Base-by-base conservation (phyloP, 1,284 basidiomycete species). In the Inonotus hispidus region DNA sequence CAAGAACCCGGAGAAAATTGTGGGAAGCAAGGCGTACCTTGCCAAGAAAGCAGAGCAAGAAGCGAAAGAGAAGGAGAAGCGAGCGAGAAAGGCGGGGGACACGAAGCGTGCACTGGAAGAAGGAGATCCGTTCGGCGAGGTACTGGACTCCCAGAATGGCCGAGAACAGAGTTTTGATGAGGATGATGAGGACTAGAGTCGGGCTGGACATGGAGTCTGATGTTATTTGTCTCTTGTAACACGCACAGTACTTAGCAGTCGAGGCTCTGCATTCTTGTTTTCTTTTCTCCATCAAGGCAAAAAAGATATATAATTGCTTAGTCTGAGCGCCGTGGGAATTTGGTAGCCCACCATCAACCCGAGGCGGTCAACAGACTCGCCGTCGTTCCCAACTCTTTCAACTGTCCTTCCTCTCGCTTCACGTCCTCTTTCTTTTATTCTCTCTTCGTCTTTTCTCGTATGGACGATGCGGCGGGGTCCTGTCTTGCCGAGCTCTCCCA, bases 1-100 rank as follows among this genome's bases (percentile, higher is more conserved):
- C 76, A 91, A 93, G 70, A 97, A 98, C 69, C 95, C 95, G 6
- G 93, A 95, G 73, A 96, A 95, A 71, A 86, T 95, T 11, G 84
- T 87, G 3, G 93, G 92, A 11, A 95, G 86, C 64, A 90, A 88
- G 53, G 82, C 93, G 60, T 92, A 87, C 71, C 70, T 84, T 23
- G 82, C 82, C 38, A 84, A 82, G 68, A 83, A 82, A 65, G 82
- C 78, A 21, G 85, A 84, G 67, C 82, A 84, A 63, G 87, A 88
- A 67, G 79, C 76, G 60, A 80, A 79, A 67, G 84, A 82, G 1
- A 82, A 83, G 64, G 82, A 81, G 64, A 91, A 88, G 71, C 75
- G 89, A 61, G 77, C 69, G 59, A 82, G 79, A 66, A 92, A 92
- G 69, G 87, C 83, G 6, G 80, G 80, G 53, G 79, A 80, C 27